Base-by-base conservation (phyloP, 352 stramenopile species). In the Globisporangium carolinianum region DNA sequence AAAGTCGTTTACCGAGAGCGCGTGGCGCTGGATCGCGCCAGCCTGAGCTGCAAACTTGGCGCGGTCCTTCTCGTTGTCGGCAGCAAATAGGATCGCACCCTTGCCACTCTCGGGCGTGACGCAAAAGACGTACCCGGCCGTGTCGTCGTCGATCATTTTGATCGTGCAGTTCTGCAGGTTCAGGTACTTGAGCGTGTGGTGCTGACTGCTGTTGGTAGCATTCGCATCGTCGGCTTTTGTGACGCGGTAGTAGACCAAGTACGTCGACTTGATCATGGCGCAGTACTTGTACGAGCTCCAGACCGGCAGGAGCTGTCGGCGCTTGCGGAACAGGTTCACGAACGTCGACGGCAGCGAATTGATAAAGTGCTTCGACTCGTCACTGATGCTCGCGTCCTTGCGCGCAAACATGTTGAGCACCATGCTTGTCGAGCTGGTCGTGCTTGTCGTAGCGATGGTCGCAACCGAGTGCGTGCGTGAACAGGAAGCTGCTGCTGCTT, bases 241-340 rank as follows among this genome's bases (percentile, higher is more conserved):
- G 18, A 79, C 79, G 65, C 85, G 85, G 62, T 90, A 90, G 70
- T 91, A 95, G 17, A 95, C 69, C 46, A 95, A 61, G 61, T 71
- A 95, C 47, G 75, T 90, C 55, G 85, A 90, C 67, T 95, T 95
- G 73, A 95, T 91, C 81, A 91, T 81, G 53, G 75, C 63, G 68
- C 83, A 92, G 69, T 95, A 95, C 68, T 88, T 91, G 64, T 87
- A 65, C 38, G 81, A 89, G 66, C 76, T 87, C 85, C 85, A 95
- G 3, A 93, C 80, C 1, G 81, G 85, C 41, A 93, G 61, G 9
- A 95, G 45, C 49, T 91, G 84, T 11, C 85, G 72, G 35, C 79
- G 82, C 72, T 95, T 95, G 65, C 83, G 83, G 55, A 93, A 90
- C n/a, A 89, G 46, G 54, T 89, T 89, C 50, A 90, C 75, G 53